Evolutionary conservation across 2,329 filamentous ascomycete genomes (phyloP).

Genomic region (Penicillium italicum): DNA sequence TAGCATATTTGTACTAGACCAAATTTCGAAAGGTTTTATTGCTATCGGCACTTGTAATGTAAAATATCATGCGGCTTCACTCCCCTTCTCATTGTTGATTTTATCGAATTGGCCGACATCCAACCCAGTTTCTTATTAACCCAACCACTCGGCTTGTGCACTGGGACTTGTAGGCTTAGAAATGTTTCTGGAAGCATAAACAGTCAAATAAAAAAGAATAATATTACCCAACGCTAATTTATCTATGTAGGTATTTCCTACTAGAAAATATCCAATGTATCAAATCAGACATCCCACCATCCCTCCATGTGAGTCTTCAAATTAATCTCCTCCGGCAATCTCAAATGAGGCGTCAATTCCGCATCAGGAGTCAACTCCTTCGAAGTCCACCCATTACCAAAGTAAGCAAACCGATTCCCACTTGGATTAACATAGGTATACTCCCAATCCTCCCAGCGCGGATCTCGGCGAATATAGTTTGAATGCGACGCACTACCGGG

Average conservation of each 20-base stretch:
- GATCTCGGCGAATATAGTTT: slow-evolving; percentile 55
- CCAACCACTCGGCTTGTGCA: too few relatives aligned
- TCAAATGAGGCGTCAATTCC: slow-evolving; percentile 64
- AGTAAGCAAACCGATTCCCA: slow-evolving; percentile 51
- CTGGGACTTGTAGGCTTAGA: neutral
- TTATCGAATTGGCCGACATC: neutral
- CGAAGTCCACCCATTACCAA: slow-evolving; percentile 64
- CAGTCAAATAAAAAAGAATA: neutral
- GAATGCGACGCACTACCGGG: slow-evolving; percentile 64
- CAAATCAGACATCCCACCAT: slow-evolving; percentile 56
- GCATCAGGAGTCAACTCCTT: slow-evolving; percentile 55
- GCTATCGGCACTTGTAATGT: neutral
- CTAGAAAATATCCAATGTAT: neutral
- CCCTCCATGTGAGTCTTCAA: slow-evolving; percentile 62
- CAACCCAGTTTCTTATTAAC: too few relatives aligned
- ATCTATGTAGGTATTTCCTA: neutral
- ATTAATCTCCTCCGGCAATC: slow-evolving; percentile 54
- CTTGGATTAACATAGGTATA: slow-evolving; percentile 47
- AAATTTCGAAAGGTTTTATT: neutral
- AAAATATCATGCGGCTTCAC: neutral
- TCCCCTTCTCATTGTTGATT: neutral
- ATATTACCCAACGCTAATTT: neutral
- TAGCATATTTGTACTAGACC: neutral
- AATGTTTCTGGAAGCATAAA: too few relatives aligned
- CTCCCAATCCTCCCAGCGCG: slow-evolving; percentile 59